These are phyloP conservation scores for Halophytophthora batemanensis DNA, from an alignment of 352 stramenopile species.

Conservation along the genomic window DNA sequence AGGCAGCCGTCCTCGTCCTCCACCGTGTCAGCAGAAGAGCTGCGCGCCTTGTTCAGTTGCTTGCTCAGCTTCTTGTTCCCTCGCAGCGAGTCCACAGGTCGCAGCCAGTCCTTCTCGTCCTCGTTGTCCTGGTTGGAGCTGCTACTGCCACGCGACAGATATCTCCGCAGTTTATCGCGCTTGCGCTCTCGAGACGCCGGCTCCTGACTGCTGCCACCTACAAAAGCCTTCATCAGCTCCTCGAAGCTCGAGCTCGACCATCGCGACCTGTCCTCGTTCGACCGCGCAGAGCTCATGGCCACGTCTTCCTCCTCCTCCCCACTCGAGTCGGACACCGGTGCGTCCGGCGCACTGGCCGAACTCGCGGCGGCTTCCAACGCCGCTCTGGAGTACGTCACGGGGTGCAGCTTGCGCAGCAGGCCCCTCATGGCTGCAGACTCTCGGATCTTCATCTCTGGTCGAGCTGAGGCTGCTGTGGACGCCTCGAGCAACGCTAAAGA, in stretches of 20 bases:
- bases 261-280: conserved; percentile 6
- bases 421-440: conserved; percentile 8
- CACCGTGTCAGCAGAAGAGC: conserved; percentile 20
- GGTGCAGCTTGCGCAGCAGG: conserved; percentile 22
- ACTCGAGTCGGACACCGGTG: neutral
- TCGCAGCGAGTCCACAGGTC: conserved; percentile 9
- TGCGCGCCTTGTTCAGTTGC: conserved; percentile 5
- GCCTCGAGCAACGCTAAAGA: no score
- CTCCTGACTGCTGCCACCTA: neutral
- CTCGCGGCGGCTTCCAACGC: neutral
- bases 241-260: conserved; percentile 6
- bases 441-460: no score
- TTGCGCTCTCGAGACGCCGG: conserved; percentile 18
- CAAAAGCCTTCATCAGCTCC: conserved; percentile 7
- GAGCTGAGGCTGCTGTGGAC: no score
- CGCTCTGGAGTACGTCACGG: conserved; percentile 3
- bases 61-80: conserved; percentile 19
- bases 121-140: conserved; percentile 3
- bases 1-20: conserved; percentile 29
- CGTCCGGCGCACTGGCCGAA: neutral
- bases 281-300: no score
- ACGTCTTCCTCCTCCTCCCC: no score
- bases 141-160: conserved; percentile 14
- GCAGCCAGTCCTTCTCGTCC: conserved; percentile 6
- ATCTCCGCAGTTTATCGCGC: conserved; percentile 23